Conservation (phyloP, 2,329 filamentous ascomycete species). For the Colletotrichum higginsianum region DNA sequence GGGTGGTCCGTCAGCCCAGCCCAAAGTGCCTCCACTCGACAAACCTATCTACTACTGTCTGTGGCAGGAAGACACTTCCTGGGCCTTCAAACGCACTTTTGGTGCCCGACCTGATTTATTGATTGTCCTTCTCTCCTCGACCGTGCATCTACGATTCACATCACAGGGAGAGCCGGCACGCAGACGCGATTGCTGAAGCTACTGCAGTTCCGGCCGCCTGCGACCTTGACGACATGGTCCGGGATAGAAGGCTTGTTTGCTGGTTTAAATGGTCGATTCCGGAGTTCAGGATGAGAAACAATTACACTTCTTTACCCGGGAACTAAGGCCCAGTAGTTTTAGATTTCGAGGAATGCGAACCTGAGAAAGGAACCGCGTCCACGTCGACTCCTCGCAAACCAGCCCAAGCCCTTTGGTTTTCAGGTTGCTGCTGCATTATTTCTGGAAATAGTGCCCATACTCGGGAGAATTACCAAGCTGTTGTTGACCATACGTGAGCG, state of each 20-base stretch:
- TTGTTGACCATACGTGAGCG: background rate
- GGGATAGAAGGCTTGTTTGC: conserved; percentile 44
- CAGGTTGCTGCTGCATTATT: background rate
- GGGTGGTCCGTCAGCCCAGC: conserved; percentile 14
- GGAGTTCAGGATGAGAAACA: background rate
- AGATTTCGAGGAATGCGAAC: background rate
- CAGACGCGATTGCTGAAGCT: conserved; percentile 41
- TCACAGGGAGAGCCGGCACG: conserved; percentile 36
- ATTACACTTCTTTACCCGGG: background rate
- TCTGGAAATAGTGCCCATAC: background rate
- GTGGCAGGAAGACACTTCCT: too few species aligned
- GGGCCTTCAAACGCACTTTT: too few species aligned
- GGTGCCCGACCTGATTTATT: background rate
- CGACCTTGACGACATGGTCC: conserved; percentile 44
- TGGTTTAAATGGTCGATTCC: background rate
- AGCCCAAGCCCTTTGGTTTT: background rate
- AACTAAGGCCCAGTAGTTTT: background rate
- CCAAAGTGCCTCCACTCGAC: background rate
- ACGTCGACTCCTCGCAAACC: background rate
- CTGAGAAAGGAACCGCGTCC: background rate
- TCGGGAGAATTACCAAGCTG: too few species aligned
- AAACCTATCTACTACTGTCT: too few species aligned
- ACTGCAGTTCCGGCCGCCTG: conserved; percentile 48
- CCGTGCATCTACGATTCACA: conserved; percentile 1
- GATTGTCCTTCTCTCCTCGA: conserved; percentile 15